phyloP scores from a whole-genome alignment of 2,329 filamentous ascomycete species.

The Ceratocystis colombiana region DNA sequence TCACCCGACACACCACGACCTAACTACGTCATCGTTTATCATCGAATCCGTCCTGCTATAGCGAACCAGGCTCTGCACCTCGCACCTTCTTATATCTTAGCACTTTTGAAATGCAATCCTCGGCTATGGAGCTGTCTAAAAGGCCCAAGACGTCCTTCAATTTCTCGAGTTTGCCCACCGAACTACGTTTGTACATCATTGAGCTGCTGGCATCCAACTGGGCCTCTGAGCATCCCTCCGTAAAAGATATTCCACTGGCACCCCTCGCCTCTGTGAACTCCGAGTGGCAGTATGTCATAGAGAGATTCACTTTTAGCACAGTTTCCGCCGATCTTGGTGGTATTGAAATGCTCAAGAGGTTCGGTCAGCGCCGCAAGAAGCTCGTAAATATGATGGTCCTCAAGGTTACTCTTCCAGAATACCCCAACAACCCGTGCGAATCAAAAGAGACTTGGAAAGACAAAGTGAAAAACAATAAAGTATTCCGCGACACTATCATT shows the following conservation, averaged over 20 bases:
- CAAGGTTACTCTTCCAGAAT: slow-evolving; percentile 22
- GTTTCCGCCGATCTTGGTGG: slow-evolving; percentile 19
- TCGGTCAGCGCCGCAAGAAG: slow-evolving; percentile 17
- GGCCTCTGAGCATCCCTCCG: slow-evolving; percentile 9
- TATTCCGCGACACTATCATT: slow-evolving; percentile 22
- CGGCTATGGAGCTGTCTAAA: background rate
- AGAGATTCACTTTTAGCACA: slow-evolving; percentile 23
- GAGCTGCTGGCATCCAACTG: slow-evolving; percentile 11
- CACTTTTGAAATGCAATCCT: background rate
- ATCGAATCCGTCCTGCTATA: slow-evolving; percentile 8
- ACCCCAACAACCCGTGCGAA: slow-evolving; percentile 20
- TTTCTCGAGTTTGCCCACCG: slow-evolving; percentile 6
- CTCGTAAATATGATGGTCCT: slow-evolving; percentile 22
- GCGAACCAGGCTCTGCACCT: background rate
- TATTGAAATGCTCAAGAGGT: slow-evolving; percentile 11
- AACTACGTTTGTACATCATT: slow-evolving; percentile 17
- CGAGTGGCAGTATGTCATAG: slow-evolving; percentile 25
- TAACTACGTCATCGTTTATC: slow-evolving; percentile 7
- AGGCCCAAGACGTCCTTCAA: background rate
- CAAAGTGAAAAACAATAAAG: slow-evolving; percentile 24
- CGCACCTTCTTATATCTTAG: background rate
- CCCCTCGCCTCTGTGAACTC: slow-evolving; percentile 22
- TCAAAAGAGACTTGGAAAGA: slow-evolving; percentile 26
- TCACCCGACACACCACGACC: background rate
- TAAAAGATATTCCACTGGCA: slow-evolving; percentile 5